These are phyloP conservation scores for Cryphonectria naterciae DNA, from an alignment of 2,329 filamentous ascomycete species.

Conservation along the genomic window DNA sequence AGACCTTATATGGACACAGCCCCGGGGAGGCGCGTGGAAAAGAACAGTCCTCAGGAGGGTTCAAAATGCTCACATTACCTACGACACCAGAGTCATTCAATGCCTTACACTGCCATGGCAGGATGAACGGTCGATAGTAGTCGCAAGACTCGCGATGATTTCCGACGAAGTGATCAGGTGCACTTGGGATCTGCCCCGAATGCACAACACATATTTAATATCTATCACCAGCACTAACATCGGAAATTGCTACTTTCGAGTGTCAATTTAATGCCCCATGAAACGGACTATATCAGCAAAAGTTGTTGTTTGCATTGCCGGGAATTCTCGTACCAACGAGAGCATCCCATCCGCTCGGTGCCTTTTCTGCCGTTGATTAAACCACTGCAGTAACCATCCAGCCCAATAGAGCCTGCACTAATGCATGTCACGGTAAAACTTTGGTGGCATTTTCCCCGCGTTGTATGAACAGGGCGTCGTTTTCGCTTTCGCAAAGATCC, in stretches of 20 bases:
- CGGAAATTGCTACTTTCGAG: neutral
- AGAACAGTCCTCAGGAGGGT: too few relatives aligned
- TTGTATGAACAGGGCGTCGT: neutral
- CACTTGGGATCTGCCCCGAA: neutral
- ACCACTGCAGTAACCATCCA: neutral
- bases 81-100: neutral
- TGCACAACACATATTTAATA: neutral
- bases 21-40: neutral
- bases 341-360: neutral
- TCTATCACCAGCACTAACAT: neutral
- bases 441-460: slow-evolving; percentile 5
- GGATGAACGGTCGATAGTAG: neutral
- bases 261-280: neutral
- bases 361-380: neutral
- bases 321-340: neutral
- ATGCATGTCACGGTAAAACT: neutral
- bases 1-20: neutral
- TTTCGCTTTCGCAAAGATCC: neutral
- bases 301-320: neutral
- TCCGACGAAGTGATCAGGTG: neutral
- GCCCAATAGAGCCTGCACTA: neutral
- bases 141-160: neutral
- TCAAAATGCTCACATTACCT: neutral
- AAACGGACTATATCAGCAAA: neutral
- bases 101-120: neutral